Percentiles rank a stretch among this genome's conserved stretches.
These are phyloP conservation scores for Eimeria necatrix DNA, from an alignment of 169 alveolate genomes.

Conservation along the genomic window DNA sequence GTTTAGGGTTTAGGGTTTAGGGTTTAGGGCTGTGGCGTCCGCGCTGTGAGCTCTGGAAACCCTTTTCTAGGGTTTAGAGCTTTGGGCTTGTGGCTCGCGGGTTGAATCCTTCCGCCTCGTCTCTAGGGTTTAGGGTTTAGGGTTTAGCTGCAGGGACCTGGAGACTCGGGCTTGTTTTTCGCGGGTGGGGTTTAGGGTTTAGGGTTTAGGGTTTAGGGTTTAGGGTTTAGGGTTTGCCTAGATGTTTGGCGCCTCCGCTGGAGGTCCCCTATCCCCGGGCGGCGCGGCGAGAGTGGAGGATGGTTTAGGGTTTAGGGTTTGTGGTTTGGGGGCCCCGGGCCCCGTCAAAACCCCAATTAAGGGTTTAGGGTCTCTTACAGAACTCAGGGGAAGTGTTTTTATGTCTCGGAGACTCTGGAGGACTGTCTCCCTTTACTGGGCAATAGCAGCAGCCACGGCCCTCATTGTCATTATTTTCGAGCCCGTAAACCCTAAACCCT, in stretches of 20 bases:
- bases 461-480: constrained; percentile 58
- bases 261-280: not conserved
- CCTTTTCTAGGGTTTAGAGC: too few relatives aligned
- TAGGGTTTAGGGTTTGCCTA: not conserved
- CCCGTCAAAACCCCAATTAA: not conserved
- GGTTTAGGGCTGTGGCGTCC: too few relatives aligned
- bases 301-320: constrained; percentile 37
- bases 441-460: constrained; percentile 64
- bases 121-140: constrained; percentile 23
- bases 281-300: not conserved
- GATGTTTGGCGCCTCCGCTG: not conserved
- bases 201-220: constrained; percentile 53
- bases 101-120: not conserved
- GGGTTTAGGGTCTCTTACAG: constrained; percentile 23
- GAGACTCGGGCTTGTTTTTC: not conserved
- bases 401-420: constrained; percentile 73
- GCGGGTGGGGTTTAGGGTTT: constrained; percentile 31
- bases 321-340: not conserved
- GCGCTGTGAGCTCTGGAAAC: too few relatives aligned
- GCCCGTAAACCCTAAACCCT: constrained; percentile 68
- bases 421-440: constrained; percentile 71
- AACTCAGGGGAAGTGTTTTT: constrained; percentile 59
- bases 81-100: not conserved
- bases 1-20: constrained; percentile 38
- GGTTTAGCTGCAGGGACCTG: not conserved